Percentiles rank a stretch among this genome's conserved stretches.
phyloP scores from a whole-genome alignment of 1,284 basidiomycete genomes.

The Cryptococcus maquisensis region DNA sequence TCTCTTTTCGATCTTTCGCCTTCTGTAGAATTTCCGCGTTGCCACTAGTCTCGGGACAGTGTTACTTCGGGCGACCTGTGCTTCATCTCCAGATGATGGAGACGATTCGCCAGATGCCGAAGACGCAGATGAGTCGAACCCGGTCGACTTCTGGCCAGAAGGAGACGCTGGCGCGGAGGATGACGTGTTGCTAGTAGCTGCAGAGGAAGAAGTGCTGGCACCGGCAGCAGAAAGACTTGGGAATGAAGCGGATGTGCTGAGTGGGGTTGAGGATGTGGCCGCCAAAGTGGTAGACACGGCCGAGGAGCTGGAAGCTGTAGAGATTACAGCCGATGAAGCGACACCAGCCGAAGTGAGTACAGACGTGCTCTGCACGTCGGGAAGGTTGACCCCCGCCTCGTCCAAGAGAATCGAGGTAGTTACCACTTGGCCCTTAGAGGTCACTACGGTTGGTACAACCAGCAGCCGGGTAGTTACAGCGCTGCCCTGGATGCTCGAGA shows the following conservation, averaged over 20 bases:
- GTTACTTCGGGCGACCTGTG: no score
- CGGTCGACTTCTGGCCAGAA: no score
- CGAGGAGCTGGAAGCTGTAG: background rate
- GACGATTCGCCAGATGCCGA: no score
- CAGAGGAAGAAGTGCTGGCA: no score
- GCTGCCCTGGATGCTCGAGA: background rate
- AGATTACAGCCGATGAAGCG: no score
- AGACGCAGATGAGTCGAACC: no score
- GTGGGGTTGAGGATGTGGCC: background rate
- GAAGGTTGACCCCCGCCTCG: background rate
- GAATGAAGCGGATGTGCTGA: background rate
- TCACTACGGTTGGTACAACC: conserved; percentile 1
- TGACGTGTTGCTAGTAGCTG: no score
- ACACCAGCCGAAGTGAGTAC: background rate
- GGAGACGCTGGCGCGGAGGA: no score
- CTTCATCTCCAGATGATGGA: no score
- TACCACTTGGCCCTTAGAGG: background rate
- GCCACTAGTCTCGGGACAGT: no score
- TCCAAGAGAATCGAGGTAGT: conserved; percentile 1
- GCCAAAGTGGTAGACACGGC: background rate
- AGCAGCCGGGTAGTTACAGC: conserved; percentile 1
- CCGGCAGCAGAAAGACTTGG: background rate
- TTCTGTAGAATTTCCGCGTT: no score
- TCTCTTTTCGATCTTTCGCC: no score
- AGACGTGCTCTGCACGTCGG: background rate